Conservation (phyloP, 139 green algal genomes). For the Chloropicon primus region DNA sequence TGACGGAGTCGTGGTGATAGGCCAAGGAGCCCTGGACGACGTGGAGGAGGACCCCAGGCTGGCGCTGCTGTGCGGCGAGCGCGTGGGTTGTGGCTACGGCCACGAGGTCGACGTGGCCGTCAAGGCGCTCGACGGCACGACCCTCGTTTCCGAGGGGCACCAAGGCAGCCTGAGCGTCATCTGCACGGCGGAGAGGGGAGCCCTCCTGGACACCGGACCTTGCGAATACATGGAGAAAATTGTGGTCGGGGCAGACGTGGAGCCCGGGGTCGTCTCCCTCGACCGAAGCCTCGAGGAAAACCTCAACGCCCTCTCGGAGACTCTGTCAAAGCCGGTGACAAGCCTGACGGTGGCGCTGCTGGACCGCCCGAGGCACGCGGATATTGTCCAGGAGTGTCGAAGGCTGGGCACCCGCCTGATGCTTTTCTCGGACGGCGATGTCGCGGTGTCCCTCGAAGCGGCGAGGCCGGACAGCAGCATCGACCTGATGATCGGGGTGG, state of each 20-base stretch:
- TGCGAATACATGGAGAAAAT: not conserved
- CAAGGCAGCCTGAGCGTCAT: not conserved
- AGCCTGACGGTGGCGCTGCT: not conserved
- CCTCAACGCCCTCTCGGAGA: not conserved
- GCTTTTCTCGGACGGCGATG: not conserved
- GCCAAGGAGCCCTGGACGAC: not conserved
- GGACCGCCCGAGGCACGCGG: not conserved
- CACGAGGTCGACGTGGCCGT: not conserved
- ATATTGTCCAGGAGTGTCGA: not conserved
- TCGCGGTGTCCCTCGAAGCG: not conserved
- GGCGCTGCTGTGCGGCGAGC: not conserved
- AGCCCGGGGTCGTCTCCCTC: not conserved
- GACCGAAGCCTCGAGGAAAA: not conserved
- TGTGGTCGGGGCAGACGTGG: not conserved
- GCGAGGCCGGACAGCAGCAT: not conserved
- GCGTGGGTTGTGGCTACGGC: not conserved
- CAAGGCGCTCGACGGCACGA: not conserved
- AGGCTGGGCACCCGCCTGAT: not conserved
- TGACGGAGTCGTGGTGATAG: not conserved
- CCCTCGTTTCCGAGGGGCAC: not conserved
- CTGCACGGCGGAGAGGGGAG: not conserved
- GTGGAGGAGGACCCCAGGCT: not conserved
- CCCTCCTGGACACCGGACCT: not conserved
- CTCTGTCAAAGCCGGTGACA: not conserved
- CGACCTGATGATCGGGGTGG: not conserved